Conservation (phyloP, 2,329 filamentous ascomycete species). For the Coniella lustricola region DNA sequence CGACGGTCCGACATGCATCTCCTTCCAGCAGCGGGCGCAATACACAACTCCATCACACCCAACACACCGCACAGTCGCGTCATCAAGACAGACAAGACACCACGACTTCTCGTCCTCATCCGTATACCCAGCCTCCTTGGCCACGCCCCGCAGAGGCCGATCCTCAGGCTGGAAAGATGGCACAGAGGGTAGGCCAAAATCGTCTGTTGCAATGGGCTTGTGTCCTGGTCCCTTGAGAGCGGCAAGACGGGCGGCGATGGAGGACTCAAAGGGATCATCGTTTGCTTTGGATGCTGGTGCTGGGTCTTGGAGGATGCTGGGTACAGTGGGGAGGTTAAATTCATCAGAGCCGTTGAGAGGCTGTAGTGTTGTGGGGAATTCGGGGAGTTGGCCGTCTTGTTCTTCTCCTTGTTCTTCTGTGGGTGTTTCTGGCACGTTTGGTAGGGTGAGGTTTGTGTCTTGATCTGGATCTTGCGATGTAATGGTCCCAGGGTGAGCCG, state of each 20-base stretch:
- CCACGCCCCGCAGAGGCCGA: slow-evolving; percentile 31
- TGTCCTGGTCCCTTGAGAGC: slow-evolving; percentile 36
- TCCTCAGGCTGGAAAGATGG: slow-evolving; percentile 43
- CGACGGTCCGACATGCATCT: slow-evolving; percentile 65
- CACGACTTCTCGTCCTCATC: slow-evolving; percentile 69
- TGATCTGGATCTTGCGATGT: background rate
- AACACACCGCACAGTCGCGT: slow-evolving; percentile 64
- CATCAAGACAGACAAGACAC: slow-evolving; percentile 78
- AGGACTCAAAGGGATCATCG: slow-evolving; percentile 32
- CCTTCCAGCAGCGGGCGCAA: slow-evolving; percentile 71
- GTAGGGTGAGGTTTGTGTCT: slow-evolving; percentile 3
- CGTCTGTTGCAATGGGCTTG: slow-evolving; percentile 24
- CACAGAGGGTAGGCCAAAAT: slow-evolving; percentile 40
- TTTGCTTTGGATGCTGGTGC: slow-evolving; percentile 17
- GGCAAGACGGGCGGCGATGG: slow-evolving; percentile 46
- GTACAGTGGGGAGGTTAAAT: slow-evolving; percentile 40
- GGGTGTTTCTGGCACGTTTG: slow-evolving; percentile 3
- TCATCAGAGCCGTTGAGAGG: slow-evolving; percentile 17
- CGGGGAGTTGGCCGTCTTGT: background rate
- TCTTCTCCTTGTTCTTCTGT: background rate
- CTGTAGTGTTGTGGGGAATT: background rate
- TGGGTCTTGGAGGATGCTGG: slow-evolving; percentile 35
- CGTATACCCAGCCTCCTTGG: slow-evolving; percentile 40
- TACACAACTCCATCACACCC: slow-evolving; percentile 69
- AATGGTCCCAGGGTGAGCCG: background rate